phyloP scores from a whole-genome alignment of 2,329 filamentous ascomycete genomes.

The Fusarium sp. region DNA sequence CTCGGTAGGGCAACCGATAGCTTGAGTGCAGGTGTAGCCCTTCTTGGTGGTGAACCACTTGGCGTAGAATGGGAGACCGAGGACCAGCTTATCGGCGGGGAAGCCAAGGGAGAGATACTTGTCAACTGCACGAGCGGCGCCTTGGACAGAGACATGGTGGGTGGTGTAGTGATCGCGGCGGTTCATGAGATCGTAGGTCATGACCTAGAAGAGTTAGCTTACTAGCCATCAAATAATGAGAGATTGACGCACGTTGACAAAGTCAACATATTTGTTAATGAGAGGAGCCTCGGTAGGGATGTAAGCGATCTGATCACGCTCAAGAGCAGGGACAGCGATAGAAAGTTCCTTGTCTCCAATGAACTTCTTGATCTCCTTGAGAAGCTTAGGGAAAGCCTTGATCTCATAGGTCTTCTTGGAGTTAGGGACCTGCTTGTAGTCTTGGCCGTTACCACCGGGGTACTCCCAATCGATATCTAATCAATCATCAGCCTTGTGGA shows the following conservation, averaged over 20 bases:
- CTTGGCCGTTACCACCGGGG: constrained; percentile 72
- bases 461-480: constrained; percentile 76
- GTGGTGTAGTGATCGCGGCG: constrained; percentile 74
- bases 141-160: constrained; percentile 71
- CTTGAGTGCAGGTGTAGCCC: constrained; percentile 57
- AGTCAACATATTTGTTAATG: constrained; percentile 72
- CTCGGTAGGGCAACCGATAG: constrained; percentile 70
- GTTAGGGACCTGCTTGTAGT: constrained; percentile 74
- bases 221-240: fast-evolving
- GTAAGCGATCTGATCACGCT: constrained; percentile 76
- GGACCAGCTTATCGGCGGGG: constrained; percentile 66
- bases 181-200: constrained; percentile 81
- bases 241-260: constrained; percentile 63
- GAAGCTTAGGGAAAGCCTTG: constrained; percentile 69
- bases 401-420: constrained; percentile 69
- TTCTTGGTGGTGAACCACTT: constrained; percentile 73
- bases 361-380: constrained; percentile 67
- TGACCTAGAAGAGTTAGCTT: constrained; percentile 56
- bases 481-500: neutral
- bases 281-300: constrained; percentile 65
- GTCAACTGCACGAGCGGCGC: constrained; percentile 66
- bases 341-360: constrained; percentile 73
- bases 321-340: constrained; percentile 73
- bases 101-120: constrained; percentile 70
- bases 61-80: constrained; percentile 76